Base-by-base conservation (phyloP, 331 rosid genomes). In the Rosa hybrid region DNA sequence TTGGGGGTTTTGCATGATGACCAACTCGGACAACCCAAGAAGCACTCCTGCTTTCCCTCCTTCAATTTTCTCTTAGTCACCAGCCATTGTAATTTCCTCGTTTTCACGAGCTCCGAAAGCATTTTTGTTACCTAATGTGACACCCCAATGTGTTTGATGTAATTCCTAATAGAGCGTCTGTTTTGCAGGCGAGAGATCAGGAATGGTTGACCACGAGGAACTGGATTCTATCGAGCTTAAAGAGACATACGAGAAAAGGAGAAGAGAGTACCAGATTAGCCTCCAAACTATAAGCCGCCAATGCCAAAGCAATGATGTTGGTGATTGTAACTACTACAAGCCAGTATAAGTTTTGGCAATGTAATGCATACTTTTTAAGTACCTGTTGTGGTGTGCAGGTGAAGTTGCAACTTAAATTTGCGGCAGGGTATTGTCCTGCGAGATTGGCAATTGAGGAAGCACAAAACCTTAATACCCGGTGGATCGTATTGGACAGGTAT, bases 401-500 rank as follows among this genome's bases (percentile, higher is more conserved):
- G 67, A 59, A 42, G 45, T 39, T 79, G 71, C 71, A 75, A 17
- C 45, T 79, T 49, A 79, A 79, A 60, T 38, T 74, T 69, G 73
- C 83, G 1, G 73, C 45, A 4, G 86, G 86, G 50, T 23, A 68
- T 79, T 70, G 75, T 60, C 62, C 74, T 3, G 63, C 42, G 13
- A 51, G 13, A 69, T 63, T 79, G 62, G 49, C 81, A 49, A 17
- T 50, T 1, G 38, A 62, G 12, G 75, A 79, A 79, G 67, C 75
- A 20, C 69, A n/a, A 41, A 78, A 83, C 68, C 38, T 41, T 46
- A 68, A 75, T 49, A 42, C 71, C 8, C 71, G 78, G 8, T 70
- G 78, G 83, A 34, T 83, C 17, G 63, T 83, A 12, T 71, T 83
- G 64, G 83, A 79, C 63, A 41, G 75, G 81, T 79, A 81, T n/a